Evolutionary conservation across 495 filamentous ascomycete genomes (phyloP).

Genomic region (Talaromyces stipitatus): DNA sequence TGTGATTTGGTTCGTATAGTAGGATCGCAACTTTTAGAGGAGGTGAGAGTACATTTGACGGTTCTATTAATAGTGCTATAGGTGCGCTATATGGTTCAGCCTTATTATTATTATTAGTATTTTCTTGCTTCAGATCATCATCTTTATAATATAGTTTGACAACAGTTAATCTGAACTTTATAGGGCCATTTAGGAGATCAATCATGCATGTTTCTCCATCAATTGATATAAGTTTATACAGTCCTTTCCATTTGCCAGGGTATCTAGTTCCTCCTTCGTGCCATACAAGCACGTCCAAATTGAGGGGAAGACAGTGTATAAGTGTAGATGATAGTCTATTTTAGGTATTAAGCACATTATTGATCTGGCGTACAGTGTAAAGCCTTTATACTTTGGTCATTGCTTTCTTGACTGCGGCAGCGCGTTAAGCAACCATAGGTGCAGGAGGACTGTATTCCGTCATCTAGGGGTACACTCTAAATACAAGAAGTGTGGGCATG

Average conservation of each 20-base stretch:
- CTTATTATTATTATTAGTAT: neutral
- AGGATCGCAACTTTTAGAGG: neutral
- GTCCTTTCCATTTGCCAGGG: neutral
- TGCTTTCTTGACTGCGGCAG: slow-evolving; percentile 7
- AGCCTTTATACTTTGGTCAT: neutral
- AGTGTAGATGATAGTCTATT: slow-evolving; percentile 10
- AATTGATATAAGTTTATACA: neutral
- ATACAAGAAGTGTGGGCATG: slow-evolving; percentile 4
- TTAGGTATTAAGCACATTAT: neutral
- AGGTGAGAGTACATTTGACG: neutral
- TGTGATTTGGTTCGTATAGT: neutral
- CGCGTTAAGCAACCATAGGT: slow-evolving; percentile 2
- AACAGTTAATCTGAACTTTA: neutral
- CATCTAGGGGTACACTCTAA: slow-evolving; percentile 13
- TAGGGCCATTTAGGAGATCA: neutral
- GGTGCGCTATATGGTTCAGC: no score
- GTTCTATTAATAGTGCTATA: neutral
- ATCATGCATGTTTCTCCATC: neutral
- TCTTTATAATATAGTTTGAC: neutral
- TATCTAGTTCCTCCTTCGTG: slow-evolving; percentile 1
- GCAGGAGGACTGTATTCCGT: slow-evolving; percentile 2
- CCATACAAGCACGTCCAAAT: slow-evolving; percentile 10
- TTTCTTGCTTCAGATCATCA: neutral
- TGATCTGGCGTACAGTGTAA: neutral
- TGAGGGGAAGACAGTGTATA: slow-evolving; percentile 5